Evolutionary conservation across 192 early-diverging fungal genomes (phyloP).

Genomic region (Lobosporangium transversale): DNA sequence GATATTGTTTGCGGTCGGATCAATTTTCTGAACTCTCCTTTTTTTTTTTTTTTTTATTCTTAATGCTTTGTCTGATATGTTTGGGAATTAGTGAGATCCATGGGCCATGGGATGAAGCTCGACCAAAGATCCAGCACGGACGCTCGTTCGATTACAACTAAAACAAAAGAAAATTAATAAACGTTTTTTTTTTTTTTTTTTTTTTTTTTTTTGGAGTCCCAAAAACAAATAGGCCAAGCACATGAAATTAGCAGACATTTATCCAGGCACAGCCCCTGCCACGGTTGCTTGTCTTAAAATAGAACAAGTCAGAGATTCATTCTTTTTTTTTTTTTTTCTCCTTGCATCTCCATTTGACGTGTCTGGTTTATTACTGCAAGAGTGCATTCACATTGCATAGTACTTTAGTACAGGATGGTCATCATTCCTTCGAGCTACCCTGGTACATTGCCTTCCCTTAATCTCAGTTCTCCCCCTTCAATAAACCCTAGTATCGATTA

Average conservation of each 20-base stretch:
- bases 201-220: background rate
- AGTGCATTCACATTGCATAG: background rate
- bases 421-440: constrained; percentile 47
- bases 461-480: background rate
- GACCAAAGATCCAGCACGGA: constrained; percentile 71
- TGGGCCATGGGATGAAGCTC: constrained; percentile 97
- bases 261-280: too few relatives aligned
- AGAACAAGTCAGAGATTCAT: too few relatives aligned
- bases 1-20: background rate
- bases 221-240: too few relatives aligned
- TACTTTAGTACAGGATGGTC: constrained; percentile 8
- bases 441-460: background rate
- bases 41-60: constrained; percentile 14
- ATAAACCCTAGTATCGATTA: background rate
- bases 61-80: background rate
- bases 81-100: constrained; percentile 80
- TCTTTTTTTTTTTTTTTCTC: background rate
- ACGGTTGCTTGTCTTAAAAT: too few relatives aligned
- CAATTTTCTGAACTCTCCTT: background rate
- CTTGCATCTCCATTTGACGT: background rate
- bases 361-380: background rate
- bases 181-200: background rate
- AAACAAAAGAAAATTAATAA: background rate
- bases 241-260: too few relatives aligned
- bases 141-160: constrained; percentile 48